Evolutionary conservation across 2,329 filamentous ascomycete species (phyloP).

Genomic region (Helicocarpus griseus): DNA sequence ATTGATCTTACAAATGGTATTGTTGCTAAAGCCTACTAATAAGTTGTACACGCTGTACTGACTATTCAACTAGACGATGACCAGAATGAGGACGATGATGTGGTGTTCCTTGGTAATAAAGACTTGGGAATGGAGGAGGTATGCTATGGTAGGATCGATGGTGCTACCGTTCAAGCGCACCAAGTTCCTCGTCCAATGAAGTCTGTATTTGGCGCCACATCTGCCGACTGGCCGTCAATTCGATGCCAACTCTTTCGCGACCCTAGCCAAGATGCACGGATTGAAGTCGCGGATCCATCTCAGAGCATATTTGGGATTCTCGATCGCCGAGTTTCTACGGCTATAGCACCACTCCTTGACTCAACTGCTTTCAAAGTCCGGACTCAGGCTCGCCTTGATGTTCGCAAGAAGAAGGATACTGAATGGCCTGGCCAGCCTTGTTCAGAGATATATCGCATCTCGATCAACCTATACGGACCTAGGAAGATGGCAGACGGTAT

Average conservation of each 20-base stretch:
- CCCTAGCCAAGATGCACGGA: conserved; percentile 47
- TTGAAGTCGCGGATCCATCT: conserved; percentile 65
- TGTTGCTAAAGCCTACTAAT: background rate
- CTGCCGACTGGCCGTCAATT: conserved; percentile 58
- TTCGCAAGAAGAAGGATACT: conserved; percentile 51
- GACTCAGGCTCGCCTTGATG: conserved; percentile 60
- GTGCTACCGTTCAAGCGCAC: conserved; percentile 55
- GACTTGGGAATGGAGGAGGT: conserved; percentile 60
- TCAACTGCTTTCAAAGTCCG: conserved; percentile 53
- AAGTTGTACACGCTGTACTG: background rate
- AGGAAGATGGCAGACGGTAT: conserved; percentile 55
- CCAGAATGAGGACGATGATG: conserved; percentile 30
- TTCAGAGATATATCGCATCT: conserved; percentile 53
- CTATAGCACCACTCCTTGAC: conserved; percentile 65
- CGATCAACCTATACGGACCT: conserved; percentile 72
- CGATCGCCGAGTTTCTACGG: conserved; percentile 56
- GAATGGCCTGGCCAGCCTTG: conserved; percentile 56
- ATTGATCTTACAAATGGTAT: conserved; percentile 38
- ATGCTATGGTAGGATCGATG: conserved; percentile 69
- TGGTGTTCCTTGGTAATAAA: conserved; percentile 41
- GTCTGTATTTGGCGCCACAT: conserved; percentile 47
- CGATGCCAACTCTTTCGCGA: conserved; percentile 60
- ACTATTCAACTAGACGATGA: conserved; percentile 17
- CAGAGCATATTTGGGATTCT: conserved; percentile 66
- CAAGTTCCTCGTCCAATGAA: conserved; percentile 50